Evolutionary conservation across 805 yeast species (phyloP), one percentile per base, ranked within the genome.

Genomic region (Candida tallmaniae): DNA sequence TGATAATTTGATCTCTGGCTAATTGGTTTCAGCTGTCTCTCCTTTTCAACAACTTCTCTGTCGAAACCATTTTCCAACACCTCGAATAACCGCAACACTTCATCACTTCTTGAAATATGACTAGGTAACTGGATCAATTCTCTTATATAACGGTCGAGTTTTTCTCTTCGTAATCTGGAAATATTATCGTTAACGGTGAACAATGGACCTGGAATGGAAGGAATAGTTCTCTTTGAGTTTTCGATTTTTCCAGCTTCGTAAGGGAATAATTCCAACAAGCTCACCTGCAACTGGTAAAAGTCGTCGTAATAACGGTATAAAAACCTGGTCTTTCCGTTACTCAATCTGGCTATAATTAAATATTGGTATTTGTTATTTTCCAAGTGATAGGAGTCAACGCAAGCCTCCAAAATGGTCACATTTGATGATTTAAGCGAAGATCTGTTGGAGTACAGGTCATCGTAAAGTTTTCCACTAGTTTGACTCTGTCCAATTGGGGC

Each of bases 161-260:
- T 77, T 38, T 69, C 71, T 42, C 77, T 54, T 46, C 81, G 61
- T 45, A 72, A 65, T 44, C 73, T 75, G 34, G 76, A 71, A 32
- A 76, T 62, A 38, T 68, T 64, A 44, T 90, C 97, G 42, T 87
- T 87, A 35, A 93, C 95, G 50, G 83, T 84, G 24, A 94, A 82
- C 31, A 90, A 70, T 2, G 98, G 99, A 1, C 97, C 98, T 0
- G 98, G 97, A 51, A 93, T 89, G 45, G 81, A 87, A 6, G 98
- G 98, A 38, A 93, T 70, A 20, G 83, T 80, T 44, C 98, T 76
- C 34, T 78, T 76, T 18, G 77, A 69, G 58, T 83, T 83, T 35
- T 79, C 81, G 28, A 78, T 80, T 46, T 86, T 79, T 10, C 97
- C 97, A 6, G 97, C 95, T 58, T 90, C 98, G 40, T 73, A 78